Percentiles rank a stretch among this genome's conserved stretches.
Evolutionary conservation across 2,329 filamentous ascomycete genomes (phyloP).

Genomic region (Pseudocercospora fuligena): DNA sequence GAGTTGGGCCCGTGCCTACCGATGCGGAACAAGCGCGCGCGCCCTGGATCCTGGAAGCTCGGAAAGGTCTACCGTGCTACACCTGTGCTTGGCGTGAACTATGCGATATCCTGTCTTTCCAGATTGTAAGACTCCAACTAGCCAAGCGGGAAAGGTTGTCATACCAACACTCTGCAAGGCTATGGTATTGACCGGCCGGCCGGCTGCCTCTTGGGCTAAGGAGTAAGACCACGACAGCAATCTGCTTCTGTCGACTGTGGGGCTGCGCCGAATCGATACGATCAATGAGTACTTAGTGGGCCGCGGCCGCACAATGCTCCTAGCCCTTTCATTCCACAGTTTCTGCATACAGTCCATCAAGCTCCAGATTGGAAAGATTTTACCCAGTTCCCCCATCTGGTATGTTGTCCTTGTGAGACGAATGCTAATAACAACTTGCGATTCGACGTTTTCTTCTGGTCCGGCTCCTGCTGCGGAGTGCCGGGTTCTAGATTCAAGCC

Average conservation of each 20-base stretch:
- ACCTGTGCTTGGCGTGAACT: background rate
- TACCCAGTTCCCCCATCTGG: background rate
- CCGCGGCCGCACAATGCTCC: background rate
- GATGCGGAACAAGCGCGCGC: background rate
- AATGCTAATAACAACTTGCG: background rate
- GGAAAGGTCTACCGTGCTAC: background rate
- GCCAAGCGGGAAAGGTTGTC: too few relatives aligned
- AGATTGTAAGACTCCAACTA: too few relatives aligned
- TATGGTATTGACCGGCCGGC: background rate
- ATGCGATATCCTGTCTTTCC: background rate
- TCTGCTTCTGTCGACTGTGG: background rate
- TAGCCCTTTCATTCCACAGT: background rate
- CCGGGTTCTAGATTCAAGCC: conserved; percentile 2
- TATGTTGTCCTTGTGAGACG: background rate
- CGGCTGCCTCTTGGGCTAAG: background rate
- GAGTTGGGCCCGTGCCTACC: background rate
- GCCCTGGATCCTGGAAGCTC: background rate
- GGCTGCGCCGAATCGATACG: background rate
- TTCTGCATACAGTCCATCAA: background rate
- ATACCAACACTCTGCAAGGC: background rate
- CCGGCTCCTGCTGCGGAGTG: background rate
- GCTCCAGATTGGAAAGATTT: background rate
- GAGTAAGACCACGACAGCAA: background rate
- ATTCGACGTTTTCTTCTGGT: background rate
- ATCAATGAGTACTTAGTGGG: background rate